Base-by-base conservation (phyloP, 352 stramenopile species). In the Phytophthora meadii region DNA sequence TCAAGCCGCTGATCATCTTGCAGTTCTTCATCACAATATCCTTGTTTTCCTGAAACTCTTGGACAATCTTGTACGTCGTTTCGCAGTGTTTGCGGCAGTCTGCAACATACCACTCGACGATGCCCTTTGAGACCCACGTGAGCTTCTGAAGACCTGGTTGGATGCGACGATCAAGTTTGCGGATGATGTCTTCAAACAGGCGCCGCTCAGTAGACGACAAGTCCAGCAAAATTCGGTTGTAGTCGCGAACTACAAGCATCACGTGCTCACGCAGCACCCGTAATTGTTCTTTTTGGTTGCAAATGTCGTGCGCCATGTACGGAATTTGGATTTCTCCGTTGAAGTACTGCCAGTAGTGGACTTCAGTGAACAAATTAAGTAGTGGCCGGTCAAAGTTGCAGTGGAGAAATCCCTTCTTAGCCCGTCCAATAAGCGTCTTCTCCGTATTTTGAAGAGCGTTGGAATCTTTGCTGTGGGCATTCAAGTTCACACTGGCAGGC, bases 271-370 rank as follows among this genome's bases (percentile, higher is more conserved):
- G 78, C 37, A 98, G 73, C 17, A 97, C 79, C 5, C 93, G 88
- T 2, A 99, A 68, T 47, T 97, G 90, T 55, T 97, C 89, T 65
- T 95, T 93, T 59, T 98, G 90, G 61, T 97, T 98, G 63, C 89
- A 98, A 46, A 99, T 97, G 57, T 98, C 95, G 54, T 98, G 92
- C 2, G 95, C 95, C 64, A 97, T 90, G 75, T 98, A 98, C 19
- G 95, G 95, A 42, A 99, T 97, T 54, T 95, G 86, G 53, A 98
- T 85, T 65, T 98, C 92, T n/a, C 93, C 90, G 48, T 95, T 93
- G 55, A 96, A 96, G 42, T 90, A 93, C 68, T 95, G 87, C 90
- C 89, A 95, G 37, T 95, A 94, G 56, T 97, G 90, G 22, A 98
- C 93, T 58, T 98, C 94, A 8, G 89, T 76, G 64, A 98, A 98